Conservation (phyloP, 352 stramenopile genomes). For the Phytophthora podocarpi region DNA sequence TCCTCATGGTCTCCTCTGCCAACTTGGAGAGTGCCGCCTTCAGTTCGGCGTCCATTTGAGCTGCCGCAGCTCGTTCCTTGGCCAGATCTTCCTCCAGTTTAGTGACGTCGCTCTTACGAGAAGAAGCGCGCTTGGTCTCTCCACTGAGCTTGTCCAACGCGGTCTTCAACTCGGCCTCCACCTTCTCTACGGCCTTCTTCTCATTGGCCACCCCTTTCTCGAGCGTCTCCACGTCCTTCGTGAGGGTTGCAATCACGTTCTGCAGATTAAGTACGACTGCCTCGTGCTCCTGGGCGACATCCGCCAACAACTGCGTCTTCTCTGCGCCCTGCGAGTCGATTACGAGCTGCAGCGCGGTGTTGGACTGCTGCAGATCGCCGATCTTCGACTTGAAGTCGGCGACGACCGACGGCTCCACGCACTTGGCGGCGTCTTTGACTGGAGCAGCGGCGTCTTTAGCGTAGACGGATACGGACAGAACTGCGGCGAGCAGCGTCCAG, state of each 20-base stretch:
- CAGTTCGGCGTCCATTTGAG: slow-evolving; percentile 36
- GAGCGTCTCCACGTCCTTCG: slow-evolving; percentile 25
- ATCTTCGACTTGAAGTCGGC: slow-evolving; percentile 55
- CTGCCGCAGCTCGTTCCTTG: slow-evolving; percentile 10
- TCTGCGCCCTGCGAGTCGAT: slow-evolving; percentile 45
- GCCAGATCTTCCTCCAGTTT: slow-evolving; percentile 38
- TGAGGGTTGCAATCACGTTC: slow-evolving; percentile 26
- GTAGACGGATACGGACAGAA: slow-evolving; percentile 36
- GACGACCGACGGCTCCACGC: slow-evolving; percentile 46
- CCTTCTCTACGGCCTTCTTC: slow-evolving; percentile 20
- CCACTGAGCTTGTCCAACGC: slow-evolving; percentile 19
- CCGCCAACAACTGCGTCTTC: slow-evolving; percentile 38
- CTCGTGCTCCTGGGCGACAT: slow-evolving; percentile 46
- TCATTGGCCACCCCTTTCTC: slow-evolving; percentile 13
- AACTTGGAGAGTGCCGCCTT: slow-evolving; percentile 42
- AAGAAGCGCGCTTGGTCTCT: slow-evolving; percentile 1
- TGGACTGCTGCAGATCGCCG: slow-evolving; percentile 42
- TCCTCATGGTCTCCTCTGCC: slow-evolving; percentile 33
- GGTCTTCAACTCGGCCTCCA: slow-evolving; percentile 21
- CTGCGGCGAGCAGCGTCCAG: slow-evolving; percentile 46
- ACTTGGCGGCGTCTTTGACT: slow-evolving; percentile 24
- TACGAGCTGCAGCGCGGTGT: slow-evolving; percentile 43
- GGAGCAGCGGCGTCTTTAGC: slow-evolving; percentile 24
- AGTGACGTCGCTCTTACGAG: slow-evolving; percentile 9
- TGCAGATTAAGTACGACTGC: slow-evolving; percentile 35